Evolutionary conservation across 768 basidiomycete genomes (phyloP).

Genomic region (Suillus ampliporus): DNA sequence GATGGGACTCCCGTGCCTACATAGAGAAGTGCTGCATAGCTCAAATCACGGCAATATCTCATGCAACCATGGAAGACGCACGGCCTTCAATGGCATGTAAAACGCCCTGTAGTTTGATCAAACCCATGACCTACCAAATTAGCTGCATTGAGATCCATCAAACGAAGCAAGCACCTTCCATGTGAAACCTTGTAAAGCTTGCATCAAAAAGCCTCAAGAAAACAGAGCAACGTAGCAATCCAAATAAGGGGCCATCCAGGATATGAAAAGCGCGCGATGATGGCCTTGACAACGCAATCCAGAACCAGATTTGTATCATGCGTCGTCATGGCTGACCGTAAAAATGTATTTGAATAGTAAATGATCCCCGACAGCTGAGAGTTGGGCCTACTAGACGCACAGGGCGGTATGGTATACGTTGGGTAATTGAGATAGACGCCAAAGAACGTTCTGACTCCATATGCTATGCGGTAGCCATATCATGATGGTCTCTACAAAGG

Average conservation of each 20-base stretch:
- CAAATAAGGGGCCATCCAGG: slow-evolving; percentile 21
- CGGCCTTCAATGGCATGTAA: slow-evolving; percentile 38
- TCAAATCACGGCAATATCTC: not conserved
- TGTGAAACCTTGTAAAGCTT: slow-evolving; percentile 24
- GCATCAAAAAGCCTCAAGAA: slow-evolving; percentile 30
- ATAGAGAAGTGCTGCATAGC: not conserved
- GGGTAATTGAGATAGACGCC: slow-evolving; percentile 33
- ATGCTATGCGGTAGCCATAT: slow-evolving; percentile 35
- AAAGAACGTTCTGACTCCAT: slow-evolving; percentile 31
- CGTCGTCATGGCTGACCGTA: slow-evolving; percentile 6
- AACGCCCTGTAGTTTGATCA: slow-evolving; percentile 35
- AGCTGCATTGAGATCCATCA: not conserved
- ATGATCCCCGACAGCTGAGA: slow-evolving; percentile 27
- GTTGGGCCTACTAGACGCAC: slow-evolving; percentile 26
- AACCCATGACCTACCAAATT: slow-evolving; percentile 3
- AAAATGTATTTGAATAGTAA: slow-evolving; percentile 16
- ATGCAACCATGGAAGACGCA: slow-evolving; percentile 12
- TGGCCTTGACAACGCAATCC: slow-evolving; percentile 23
- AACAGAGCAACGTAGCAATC: slow-evolving; percentile 30
- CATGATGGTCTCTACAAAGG: slow-evolving; percentile 31
- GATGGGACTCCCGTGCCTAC: not conserved
- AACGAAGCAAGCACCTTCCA: not conserved
- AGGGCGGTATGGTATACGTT: slow-evolving; percentile 17
- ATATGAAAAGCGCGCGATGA: slow-evolving; percentile 31
- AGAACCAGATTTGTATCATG: not conserved